Evolutionary conservation across 1,139 yeast genomes (phyloP).

Genomic region (Pichia sp.): DNA sequence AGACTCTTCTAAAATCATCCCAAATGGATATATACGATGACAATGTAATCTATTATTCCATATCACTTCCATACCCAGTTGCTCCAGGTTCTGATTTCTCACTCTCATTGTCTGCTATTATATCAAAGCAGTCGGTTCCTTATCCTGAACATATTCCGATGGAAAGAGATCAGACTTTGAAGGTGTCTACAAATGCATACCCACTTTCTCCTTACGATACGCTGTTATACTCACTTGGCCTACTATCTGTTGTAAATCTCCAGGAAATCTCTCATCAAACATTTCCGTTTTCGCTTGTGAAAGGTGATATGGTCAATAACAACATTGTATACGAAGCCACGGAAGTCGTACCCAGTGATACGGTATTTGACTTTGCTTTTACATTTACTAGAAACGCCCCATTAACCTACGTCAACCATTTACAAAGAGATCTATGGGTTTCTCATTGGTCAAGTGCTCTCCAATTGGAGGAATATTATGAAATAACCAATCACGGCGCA

Average conservation of each 20-base stretch:
- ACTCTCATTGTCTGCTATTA: constrained; percentile 52
- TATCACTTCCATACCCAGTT: constrained; percentile 61
- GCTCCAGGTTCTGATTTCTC: constrained; percentile 55
- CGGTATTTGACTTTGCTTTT: constrained; percentile 48
- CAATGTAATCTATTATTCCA: constrained; percentile 41
- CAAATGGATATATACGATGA: constrained; percentile 34
- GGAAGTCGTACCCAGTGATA: constrained; percentile 39
- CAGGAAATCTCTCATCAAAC: constrained; percentile 31
- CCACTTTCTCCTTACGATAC: constrained; percentile 66
- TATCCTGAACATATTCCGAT: constrained; percentile 61
- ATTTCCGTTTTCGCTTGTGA: constrained; percentile 10
- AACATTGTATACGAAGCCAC: constrained; percentile 2
- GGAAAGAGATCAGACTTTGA: constrained; percentile 59
- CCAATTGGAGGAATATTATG: constrained; percentile 80
- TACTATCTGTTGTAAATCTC: constrained; percentile 53
- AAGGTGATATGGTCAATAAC: constrained; percentile 3
- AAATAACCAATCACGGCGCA: constrained; percentile 74
- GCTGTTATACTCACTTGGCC: constrained; percentile 43
- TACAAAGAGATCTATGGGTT: constrained; percentile 79
- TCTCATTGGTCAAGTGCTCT: constrained; percentile 66
- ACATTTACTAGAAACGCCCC: constrained; percentile 68
- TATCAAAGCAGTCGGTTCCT: constrained; percentile 50
- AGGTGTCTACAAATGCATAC: constrained; percentile 48
- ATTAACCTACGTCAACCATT: constrained; percentile 52
- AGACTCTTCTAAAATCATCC: constrained; percentile 32